phyloP scores from a whole-genome alignment of 768 basidiomycete species.

The Pulveroboletus sp. region DNA sequence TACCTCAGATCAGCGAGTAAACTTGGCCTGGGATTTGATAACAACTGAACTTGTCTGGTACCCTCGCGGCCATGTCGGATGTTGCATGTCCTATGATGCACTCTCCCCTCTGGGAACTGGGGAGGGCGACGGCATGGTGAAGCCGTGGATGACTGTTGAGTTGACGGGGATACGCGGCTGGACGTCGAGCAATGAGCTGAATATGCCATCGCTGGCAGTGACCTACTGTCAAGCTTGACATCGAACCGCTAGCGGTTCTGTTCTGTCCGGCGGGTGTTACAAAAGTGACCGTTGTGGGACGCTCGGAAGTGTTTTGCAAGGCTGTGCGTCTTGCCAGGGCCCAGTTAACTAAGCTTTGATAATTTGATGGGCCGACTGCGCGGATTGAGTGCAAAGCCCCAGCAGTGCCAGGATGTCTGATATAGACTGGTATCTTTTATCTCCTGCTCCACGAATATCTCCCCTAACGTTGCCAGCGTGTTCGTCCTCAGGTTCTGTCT shows the following conservation, averaged over 20 bases:
- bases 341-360: conserved; percentile 9
- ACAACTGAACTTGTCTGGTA: neutral
- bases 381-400: conserved; percentile 15
- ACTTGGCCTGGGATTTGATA: neutral
- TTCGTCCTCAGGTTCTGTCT: neutral
- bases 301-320: neutral
- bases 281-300: neutral
- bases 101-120: too few species aligned
- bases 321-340: conserved; percentile 12
- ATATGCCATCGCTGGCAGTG: neutral
- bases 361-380: conserved; percentile 12
- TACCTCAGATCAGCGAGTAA: neutral
- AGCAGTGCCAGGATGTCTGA: conserved; percentile 18
- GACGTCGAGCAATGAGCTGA: neutral
- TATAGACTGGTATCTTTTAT: conserved; percentile 5
- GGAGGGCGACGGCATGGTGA: too few species aligned
- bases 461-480: neutral
- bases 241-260: neutral
- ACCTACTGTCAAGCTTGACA: neutral
- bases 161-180: neutral
- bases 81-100: neutral
- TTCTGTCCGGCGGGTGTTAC: neutral
- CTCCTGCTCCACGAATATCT: neutral
- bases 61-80: neutral
- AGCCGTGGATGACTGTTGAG: too few species aligned